Conservation (phyloP, 2,329 filamentous ascomycete species). For the Aurifilum marmelostoma region DNA sequence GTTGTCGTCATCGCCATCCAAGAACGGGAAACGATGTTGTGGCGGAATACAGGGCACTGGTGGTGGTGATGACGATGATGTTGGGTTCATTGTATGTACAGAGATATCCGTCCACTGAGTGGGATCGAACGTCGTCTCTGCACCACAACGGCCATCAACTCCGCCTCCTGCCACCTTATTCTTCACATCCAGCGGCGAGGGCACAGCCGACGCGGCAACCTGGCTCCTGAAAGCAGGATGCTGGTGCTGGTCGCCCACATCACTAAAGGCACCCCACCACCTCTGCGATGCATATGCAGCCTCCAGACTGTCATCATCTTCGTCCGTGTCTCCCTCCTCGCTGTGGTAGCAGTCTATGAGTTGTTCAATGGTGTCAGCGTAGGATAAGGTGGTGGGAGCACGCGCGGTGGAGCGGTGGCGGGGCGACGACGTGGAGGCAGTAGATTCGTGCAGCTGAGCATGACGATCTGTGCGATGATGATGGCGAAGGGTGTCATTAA, state of each 20-base stretch:
- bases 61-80: neutral
- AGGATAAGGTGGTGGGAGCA: neutral
- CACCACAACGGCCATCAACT: neutral
- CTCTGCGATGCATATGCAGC: constrained; percentile 14
- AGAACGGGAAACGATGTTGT: neutral
- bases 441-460: constrained; percentile 1
- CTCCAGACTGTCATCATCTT: constrained; percentile 6
- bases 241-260: constrained; percentile 19
- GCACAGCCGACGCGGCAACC: constrained; percentile 19
- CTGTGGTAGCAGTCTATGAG: constrained; percentile 11
- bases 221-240: constrained; percentile 23
- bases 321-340: neutral
- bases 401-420: neutral
- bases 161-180: neutral
- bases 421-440: neutral
- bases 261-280: constrained; percentile 26
- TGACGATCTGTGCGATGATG: neutral
- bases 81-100: neutral
- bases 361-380: constrained; percentile 9
- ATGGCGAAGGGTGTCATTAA: neutral
- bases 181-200: constrained; percentile 6
- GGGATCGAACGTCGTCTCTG: neutral
- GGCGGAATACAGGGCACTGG: neutral
- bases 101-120: constrained; percentile 14
- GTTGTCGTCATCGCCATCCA: neutral